These are phyloP conservation scores for Phylloporus sp. DNA, from an alignment of 768 basidiomycete species.

Conservation along the genomic window DNA sequence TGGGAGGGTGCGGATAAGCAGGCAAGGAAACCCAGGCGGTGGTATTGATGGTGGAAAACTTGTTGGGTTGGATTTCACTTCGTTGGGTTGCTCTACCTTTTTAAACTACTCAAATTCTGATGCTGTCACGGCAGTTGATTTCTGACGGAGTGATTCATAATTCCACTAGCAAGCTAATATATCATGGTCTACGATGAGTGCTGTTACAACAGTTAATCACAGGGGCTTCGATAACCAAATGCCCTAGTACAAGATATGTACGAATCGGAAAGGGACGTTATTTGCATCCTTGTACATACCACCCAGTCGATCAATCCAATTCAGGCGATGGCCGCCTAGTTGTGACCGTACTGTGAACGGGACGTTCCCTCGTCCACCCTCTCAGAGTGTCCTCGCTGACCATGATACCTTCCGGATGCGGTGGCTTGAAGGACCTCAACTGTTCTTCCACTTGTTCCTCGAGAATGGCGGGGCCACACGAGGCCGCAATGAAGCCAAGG, in stretches of 20 bases:
- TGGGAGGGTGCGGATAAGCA: conserved; percentile 19
- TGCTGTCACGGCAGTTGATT: no score
- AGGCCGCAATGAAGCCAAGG: conserved; percentile 90
- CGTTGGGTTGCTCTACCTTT: no score
- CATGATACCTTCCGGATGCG: conserved; percentile 76
- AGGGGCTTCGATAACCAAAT: background rate
- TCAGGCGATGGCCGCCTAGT: conserved; percentile 22
- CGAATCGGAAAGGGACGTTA: background rate
- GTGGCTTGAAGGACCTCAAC: conserved; percentile 56
- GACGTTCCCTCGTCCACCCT: conserved; percentile 30
- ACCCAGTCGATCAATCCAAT: conserved; percentile 10
- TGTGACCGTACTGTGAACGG: conserved; percentile 21
- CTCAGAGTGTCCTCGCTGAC: conserved; percentile 59
- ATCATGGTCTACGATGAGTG: background rate
- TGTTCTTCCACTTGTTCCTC: conserved; percentile 73
- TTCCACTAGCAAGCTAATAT: background rate
- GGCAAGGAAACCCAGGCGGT: conserved; percentile 16
- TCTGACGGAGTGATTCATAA: no score
- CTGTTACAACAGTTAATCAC: background rate
- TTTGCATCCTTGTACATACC: background rate
- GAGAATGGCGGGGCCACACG: conserved; percentile 52
- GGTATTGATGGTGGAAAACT: conserved; percentile 7
- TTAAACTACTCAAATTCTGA: background rate
- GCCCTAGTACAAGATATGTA: background rate
- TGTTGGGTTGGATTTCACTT: no score